Base-by-base conservation (phyloP, 495 filamentous ascomycete species). In the Penicillium flavigenum region DNA sequence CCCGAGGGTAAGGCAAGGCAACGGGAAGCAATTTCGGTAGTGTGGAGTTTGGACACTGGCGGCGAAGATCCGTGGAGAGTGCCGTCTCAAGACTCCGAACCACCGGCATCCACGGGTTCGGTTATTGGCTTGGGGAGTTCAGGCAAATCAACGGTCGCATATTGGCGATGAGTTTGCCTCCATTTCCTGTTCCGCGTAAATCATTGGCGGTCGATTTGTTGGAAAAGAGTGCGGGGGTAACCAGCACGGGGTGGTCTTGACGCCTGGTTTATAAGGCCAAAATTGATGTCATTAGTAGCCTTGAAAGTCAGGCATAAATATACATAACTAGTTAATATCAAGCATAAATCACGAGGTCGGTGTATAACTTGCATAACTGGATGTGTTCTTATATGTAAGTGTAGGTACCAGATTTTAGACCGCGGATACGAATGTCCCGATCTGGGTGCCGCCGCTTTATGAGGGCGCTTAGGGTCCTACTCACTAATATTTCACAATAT, bases 21-120 rank as follows among this genome's bases (percentile, higher is more conserved):
- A 36, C 54, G 54, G 54, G 34, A 50, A 57, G 54, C 46, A 44
- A 36, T 49, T 11, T 57, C 54, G 54, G 54, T 57, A 57, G 54
- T 57, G 54, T 57, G 54, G 54, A 50, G 54, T 50, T n/a, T 19
- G 3, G 14, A 43, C 26, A 24, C 29, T 48, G 36, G 46, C 19
- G 24, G 54, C 36, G 54, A 26, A 41, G 54, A 50, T 57, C 54
- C 36, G 26, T 57, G 46, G 54, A 50, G 54, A 55, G 43, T 55
- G 53, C 53, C 53, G 53, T 47, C 53, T 39, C n/a, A 38, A 36
- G 42, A 16, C 32, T 39, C 53, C 53, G 53, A 47, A 26, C 31
- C 1, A 16, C 34, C 5, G 14, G n/a, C 34, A 7, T 14, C 42
- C 38, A 39, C 9, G 43, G 14, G 11, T 47, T 55, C 53, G 53